phyloP scores from a whole-genome alignment of 371 early-diverging fungal genomes.

The Coemansia linderi region DNA sequence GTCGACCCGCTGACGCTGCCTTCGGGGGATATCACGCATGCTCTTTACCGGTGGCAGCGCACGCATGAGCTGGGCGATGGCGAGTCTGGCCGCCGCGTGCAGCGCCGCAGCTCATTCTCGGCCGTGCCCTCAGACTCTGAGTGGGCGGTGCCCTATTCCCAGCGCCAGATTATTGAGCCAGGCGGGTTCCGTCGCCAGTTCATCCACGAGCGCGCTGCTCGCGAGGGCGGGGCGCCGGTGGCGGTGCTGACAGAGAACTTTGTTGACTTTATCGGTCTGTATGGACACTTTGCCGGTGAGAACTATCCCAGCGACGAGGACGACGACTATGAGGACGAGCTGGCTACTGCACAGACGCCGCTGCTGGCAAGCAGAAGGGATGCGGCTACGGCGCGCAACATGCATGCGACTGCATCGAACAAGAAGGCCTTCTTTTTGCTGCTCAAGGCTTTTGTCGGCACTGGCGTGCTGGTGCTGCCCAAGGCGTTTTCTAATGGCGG shows the following conservation, averaged over 20 bases:
- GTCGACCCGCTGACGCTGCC: conserved; percentile 59
- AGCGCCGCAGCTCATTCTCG: conserved; percentile 39
- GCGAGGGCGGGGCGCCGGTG: conserved; percentile 65
- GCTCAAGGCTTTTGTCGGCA: conserved; percentile 75
- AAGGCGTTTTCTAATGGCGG: conserved; percentile 79
- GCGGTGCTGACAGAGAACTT: conserved; percentile 77
- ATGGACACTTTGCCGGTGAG: conserved; percentile 93
- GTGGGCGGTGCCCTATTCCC: conserved; percentile 34
- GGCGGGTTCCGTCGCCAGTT: conserved; percentile 88
- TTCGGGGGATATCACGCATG: conserved; percentile 78
- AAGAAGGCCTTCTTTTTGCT: conserved; percentile 70
- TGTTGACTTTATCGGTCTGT: conserved; percentile 89
- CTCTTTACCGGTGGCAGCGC: conserved; percentile 83
- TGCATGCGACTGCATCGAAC: conserved; percentile 61
- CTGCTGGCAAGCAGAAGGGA: conserved; percentile 11
- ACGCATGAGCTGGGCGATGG: conserved; percentile 6
- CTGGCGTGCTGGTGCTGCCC: conserved; percentile 76
- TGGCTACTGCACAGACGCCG: conserved; percentile 5
- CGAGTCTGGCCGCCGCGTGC: not conserved
- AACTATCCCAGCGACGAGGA: conserved; percentile 80
- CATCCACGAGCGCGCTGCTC: conserved; percentile 71
- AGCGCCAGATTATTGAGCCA: conserved; percentile 57
- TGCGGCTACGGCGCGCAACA: conserved; percentile 5
- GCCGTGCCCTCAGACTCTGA: conserved; percentile 35
- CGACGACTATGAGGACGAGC: conserved; percentile 60